Evolutionary conservation across 805 yeast species (phyloP).

Genomic region (Blastobotrys chiropterorum): DNA sequence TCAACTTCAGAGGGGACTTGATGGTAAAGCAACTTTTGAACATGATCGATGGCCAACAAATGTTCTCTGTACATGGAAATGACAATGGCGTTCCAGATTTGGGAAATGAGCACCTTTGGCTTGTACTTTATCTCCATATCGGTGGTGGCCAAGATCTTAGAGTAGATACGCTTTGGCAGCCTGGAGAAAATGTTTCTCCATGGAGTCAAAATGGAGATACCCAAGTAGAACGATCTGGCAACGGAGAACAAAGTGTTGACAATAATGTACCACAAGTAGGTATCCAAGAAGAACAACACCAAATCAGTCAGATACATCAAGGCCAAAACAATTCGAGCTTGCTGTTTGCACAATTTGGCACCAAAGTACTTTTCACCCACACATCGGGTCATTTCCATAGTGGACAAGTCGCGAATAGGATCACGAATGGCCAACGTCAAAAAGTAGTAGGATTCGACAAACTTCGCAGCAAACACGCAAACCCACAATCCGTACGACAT

Average conservation of each 20-base stretch:
- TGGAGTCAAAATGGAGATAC: slow-evolving; percentile 97
- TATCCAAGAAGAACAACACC: slow-evolving; percentile 95
- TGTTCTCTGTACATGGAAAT: slow-evolving; percentile 81
- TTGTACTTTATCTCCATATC: slow-evolving; percentile 42
- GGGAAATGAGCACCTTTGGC: slow-evolving; percentile 55
- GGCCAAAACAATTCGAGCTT: slow-evolving; percentile 82
- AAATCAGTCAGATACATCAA: slow-evolving; percentile 89
- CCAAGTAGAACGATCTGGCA: slow-evolving; percentile 96
- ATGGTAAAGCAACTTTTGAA: slow-evolving; percentile 57
- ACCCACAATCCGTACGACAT: slow-evolving; percentile 90
- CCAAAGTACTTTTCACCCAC: slow-evolving; percentile 90
- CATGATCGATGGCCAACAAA: slow-evolving; percentile 65
- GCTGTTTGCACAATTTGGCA: slow-evolving; percentile 70
- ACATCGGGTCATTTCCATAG: slow-evolving; percentile 82
- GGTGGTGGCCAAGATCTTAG: slow-evolving; percentile 55
- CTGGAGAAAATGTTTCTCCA: slow-evolving; percentile 98
- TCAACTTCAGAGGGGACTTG: slow-evolving; percentile 33
- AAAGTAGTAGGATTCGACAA: slow-evolving; percentile 86
- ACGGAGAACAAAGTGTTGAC: slow-evolving; percentile 92
- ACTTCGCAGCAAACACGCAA: slow-evolving; percentile 82
- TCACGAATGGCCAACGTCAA: slow-evolving; percentile 86
- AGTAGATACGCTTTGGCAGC: slow-evolving; percentile 66
- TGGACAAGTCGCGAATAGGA: slow-evolving; percentile 85
- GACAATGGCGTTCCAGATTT: slow-evolving; percentile 79
- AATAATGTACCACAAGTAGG: slow-evolving; percentile 97